Evolutionary conservation across 371 early-diverging fungal genomes (phyloP).

Genomic region (Mortierella sp.): DNA sequence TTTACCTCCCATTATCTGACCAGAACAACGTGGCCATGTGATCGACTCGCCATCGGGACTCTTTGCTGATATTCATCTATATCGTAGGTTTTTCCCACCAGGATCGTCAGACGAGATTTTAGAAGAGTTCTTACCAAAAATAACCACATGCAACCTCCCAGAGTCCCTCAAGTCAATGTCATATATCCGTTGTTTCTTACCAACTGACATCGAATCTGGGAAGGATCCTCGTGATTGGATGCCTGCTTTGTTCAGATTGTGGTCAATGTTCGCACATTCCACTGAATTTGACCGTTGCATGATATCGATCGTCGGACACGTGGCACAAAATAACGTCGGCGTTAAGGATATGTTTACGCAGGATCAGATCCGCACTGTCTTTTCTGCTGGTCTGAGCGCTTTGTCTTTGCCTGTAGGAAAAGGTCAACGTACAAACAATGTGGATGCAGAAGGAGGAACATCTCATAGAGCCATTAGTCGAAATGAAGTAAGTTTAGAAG

Average conservation of each 20-base stretch:
- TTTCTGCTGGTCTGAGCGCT: conserved; percentile 76
- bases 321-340: conserved; percentile 65
- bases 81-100: conserved; percentile 73
- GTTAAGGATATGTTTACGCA: conserved; percentile 68
- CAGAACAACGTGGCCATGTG: too few species aligned
- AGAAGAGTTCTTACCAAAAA: conserved; percentile 61
- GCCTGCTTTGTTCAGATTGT: conserved; percentile 84
- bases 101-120: conserved; percentile 78
- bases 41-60: background rate
- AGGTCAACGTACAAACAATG: conserved; percentile 57
- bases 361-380: conserved; percentile 75
- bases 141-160: conserved; percentile 30
- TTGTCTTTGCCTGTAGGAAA: conserved; percentile 87
- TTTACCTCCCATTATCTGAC: background rate
- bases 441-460: conserved; percentile 44
- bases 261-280: conserved; percentile 76
- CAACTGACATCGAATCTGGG: conserved; percentile 43
- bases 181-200: conserved; percentile 74
- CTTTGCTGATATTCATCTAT: background rate
- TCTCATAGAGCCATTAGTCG: conserved; percentile 38
- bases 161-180: conserved; percentile 70
- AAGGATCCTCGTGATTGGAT: conserved; percentile 73
- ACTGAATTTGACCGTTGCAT: conserved; percentile 74
- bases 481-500: conserved; percentile 27
- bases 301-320: conserved; percentile 73